These are phyloP conservation scores for Coffea canephora DNA, from an alignment of 257 asterid genomes.

Conservation along the genomic window DNA sequence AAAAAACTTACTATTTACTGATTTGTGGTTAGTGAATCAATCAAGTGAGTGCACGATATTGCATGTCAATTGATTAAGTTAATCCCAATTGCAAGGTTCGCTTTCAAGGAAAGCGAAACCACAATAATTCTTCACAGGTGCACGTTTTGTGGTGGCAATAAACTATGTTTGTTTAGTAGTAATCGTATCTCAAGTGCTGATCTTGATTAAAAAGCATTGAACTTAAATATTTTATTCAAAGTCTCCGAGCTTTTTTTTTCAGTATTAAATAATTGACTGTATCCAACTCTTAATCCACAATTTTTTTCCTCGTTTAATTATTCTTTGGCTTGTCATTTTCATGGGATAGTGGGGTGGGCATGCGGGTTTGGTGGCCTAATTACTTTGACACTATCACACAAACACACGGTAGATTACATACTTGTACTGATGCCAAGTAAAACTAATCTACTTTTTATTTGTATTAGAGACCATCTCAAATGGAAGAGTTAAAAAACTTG, in stretches of 20 bases:
- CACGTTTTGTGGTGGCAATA: neutral
- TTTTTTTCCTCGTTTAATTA: neutral
- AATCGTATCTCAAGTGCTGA: conserved; percentile 1
- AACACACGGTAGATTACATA: neutral
- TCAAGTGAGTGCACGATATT: neutral
- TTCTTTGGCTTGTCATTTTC: neutral
- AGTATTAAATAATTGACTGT: neutral
- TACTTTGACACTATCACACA: neutral
- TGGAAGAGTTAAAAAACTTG: neutral
- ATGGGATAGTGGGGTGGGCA: neutral
- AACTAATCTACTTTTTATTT: neutral
- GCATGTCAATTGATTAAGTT: neutral
- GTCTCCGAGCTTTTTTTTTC: neutral
- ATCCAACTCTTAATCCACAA: neutral
- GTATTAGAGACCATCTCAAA: neutral
- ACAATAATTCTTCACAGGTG: neutral
- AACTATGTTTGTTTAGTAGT: neutral
- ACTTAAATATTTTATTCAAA: neutral
- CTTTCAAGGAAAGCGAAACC: neutral
- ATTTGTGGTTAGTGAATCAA: neutral
- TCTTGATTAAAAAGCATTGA: neutral
- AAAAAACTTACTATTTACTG: too few species aligned
- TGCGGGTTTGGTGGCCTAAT: conserved; percentile 13
- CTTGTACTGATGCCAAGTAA: neutral
- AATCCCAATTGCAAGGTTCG: neutral